These are phyloP conservation scores for Apiotrichum sp. DNA, from an alignment of 1,284 basidiomycete genomes.

Conservation along the genomic window DNA sequence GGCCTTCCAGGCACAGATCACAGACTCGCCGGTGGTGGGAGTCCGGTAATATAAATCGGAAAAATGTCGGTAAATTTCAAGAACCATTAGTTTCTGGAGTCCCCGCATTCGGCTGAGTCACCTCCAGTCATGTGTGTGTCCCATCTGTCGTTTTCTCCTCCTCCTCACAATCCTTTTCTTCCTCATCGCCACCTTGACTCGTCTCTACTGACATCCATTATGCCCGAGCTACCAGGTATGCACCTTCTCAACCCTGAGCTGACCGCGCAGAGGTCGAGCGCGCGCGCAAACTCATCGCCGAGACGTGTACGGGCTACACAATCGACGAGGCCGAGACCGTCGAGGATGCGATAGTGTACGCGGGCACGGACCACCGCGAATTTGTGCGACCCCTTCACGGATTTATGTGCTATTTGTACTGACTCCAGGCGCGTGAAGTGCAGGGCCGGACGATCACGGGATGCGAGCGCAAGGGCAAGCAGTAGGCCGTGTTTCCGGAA, in stretches of 20 bases:
- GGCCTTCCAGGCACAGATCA: too few species aligned
- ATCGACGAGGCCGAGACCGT: constrained; percentile 58
- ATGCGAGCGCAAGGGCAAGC: constrained; percentile 68
- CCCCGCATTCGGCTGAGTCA: too few species aligned
- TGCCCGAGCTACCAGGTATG: constrained; percentile 64
- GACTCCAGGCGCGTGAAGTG: constrained; percentile 55
- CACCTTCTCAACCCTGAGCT: too few species aligned
- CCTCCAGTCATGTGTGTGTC: too few species aligned
- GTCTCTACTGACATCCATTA: constrained; percentile 23
- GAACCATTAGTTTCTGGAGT: too few species aligned
- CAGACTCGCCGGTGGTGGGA: too few species aligned
- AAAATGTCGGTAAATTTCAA: too few species aligned
- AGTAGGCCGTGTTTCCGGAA: constrained; percentile 30
- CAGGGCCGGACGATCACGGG: constrained; percentile 56
- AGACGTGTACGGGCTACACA: constrained; percentile 55
- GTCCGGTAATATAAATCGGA: too few species aligned
- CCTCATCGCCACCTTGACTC: background rate
- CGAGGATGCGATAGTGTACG: constrained; percentile 66
- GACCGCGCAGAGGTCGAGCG: constrained; percentile 60
- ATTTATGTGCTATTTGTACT: background rate
- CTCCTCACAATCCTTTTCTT: too few species aligned
- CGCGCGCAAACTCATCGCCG: constrained; percentile 57
- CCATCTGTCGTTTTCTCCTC: too few species aligned
- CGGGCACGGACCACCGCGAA: constrained; percentile 55
- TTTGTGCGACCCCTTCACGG: constrained; percentile 55